phyloP scores from a whole-genome alignment of 1,284 basidiomycete genomes.

The Pterulicium gracile region DNA sequence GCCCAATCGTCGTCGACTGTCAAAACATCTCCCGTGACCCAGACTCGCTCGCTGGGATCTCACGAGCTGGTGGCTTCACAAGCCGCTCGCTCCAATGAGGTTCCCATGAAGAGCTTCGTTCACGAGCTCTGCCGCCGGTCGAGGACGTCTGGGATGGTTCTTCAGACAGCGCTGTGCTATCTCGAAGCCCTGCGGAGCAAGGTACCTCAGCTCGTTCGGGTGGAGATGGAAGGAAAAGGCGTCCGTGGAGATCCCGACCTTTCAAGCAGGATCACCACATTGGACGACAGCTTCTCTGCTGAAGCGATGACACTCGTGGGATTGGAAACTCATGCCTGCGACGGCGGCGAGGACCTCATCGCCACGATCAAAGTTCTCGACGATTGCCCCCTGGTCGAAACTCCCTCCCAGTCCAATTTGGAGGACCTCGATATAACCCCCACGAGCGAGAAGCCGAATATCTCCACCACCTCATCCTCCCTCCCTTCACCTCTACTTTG shows the following conservation, averaged over 20 bases:
- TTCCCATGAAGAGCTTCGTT: constrained; percentile 61
- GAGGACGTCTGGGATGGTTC: constrained; percentile 60
- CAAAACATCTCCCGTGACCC: not conserved
- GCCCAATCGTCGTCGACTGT: not conserved
- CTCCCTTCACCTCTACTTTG: constrained; percentile 78
- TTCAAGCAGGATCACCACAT: constrained; percentile 34
- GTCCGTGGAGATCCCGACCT: constrained; percentile 27
- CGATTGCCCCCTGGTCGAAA: constrained; percentile 8
- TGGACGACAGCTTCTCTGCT: constrained; percentile 21
- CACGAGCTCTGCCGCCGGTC: constrained; percentile 70
- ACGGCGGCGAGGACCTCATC: constrained; percentile 7
- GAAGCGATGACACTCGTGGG: constrained; percentile 7
- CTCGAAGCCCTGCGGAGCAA: constrained; percentile 61
- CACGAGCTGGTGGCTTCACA: no score
- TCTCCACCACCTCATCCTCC: constrained; percentile 13
- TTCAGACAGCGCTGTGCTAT: constrained; percentile 73
- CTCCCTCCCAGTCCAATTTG: no score
- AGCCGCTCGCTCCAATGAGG: constrained; percentile 23
- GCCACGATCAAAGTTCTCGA: constrained; percentile 5
- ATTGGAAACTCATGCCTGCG: not conserved
- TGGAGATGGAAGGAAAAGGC: constrained; percentile 34
- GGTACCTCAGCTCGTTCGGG: constrained; percentile 45
- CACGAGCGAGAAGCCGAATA: constrained; percentile 15
- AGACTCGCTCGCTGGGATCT: no score
- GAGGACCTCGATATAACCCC: no score